Evolutionary conservation across 306 rosid species (phyloP), one percentile per base, ranked within the genome.

Genomic region (Geum urbanum): DNA sequence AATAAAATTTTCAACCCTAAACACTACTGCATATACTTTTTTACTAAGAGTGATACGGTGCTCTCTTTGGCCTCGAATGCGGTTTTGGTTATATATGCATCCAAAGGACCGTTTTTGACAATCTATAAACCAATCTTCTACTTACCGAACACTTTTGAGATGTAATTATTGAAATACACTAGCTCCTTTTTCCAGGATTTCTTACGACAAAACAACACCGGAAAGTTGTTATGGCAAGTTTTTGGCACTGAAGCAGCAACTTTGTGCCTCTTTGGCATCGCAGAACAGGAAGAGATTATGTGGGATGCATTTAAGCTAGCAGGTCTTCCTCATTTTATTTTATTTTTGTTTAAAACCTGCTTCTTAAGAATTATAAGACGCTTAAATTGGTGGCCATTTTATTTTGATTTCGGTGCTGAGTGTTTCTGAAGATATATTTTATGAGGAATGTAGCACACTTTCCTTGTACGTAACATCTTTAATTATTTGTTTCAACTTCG

Each of bases 81-180:
- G 81, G 74, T 88, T 92, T 72, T 92, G 98, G 98, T 52, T 92
- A 83, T 92, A 92, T 67, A 92, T 92, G 98, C 98, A 92, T 83
- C 98, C 97, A 43, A 90, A 90, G 97, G 78, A 39, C 72, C 63
- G 69, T 49, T 57, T 50, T 45, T 57, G 74, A 41, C 55, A 75
- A 66, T 67, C 48, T n/a, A 47, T 68, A 67, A 54, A 20, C 14
- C 41, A 9, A 16, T 20, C 68, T 15, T 10, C 0, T 35, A 7
- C 43, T 77, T 43, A 2, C 32, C 32, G 5, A 37, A 56, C 50
- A 57, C 44, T 53, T 8, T 66, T 48, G 32, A 0, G 6, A 18
- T 56, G 24, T 50, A 67, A 37, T 52, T 54, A 14, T 75, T 40
- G 47, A 41, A 68, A 51, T 52, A 2, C 11, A 74, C 73, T 19